Evolutionary conservation across 2,329 filamentous ascomycete genomes (phyloP).

Genomic region (Ceratocystiopsis sp.): DNA sequence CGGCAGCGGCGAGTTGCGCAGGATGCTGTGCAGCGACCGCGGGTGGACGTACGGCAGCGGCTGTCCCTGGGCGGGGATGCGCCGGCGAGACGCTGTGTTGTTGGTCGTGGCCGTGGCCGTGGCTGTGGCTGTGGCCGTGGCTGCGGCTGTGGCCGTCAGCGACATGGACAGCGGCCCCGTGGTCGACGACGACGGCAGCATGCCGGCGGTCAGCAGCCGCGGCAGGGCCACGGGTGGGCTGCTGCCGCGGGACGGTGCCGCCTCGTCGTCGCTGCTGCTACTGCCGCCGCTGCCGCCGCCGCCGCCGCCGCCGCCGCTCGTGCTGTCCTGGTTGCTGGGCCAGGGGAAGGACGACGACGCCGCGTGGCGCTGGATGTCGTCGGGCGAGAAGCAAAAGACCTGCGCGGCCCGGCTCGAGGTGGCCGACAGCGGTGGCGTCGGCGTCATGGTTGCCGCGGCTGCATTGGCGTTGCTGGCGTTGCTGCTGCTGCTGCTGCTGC

Average conservation of each 20-base stretch:
- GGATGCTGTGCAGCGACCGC: constrained; percentile 42
- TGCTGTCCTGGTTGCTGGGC: neutral
- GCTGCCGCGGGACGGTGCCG: neutral
- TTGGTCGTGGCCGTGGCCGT: neutral
- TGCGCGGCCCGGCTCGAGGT: constrained; percentile 18
- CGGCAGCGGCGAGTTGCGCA: constrained; percentile 48
- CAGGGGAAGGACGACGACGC: neutral
- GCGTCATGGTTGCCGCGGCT: no score
- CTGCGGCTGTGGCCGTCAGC: neutral
- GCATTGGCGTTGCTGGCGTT: constrained; percentile 15
- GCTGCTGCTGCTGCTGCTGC: constrained; percentile 5
- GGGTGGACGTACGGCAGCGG: constrained; percentile 36
- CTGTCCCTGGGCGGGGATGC: constrained; percentile 19
- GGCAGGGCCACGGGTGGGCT: no score
- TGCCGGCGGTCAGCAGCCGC: no score
- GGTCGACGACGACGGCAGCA: no score
- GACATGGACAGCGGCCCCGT: no score
- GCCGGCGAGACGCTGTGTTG: constrained; percentile 18
- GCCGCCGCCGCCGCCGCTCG: neutral
- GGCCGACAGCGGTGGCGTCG: constrained; percentile 41
- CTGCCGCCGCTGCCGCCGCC: neutral
- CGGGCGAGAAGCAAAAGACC: constrained; percentile 28
- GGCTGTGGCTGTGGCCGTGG: no score
- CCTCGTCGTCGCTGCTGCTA: neutral
- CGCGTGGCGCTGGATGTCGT: constrained; percentile 5